A percentile compares a stretch with the other conserved stretches of the same genome.
These are phyloP conservation scores for Amoebophrya sp. DNA, from an alignment of 169 alveolate species.

Conservation along the genomic window DNA sequence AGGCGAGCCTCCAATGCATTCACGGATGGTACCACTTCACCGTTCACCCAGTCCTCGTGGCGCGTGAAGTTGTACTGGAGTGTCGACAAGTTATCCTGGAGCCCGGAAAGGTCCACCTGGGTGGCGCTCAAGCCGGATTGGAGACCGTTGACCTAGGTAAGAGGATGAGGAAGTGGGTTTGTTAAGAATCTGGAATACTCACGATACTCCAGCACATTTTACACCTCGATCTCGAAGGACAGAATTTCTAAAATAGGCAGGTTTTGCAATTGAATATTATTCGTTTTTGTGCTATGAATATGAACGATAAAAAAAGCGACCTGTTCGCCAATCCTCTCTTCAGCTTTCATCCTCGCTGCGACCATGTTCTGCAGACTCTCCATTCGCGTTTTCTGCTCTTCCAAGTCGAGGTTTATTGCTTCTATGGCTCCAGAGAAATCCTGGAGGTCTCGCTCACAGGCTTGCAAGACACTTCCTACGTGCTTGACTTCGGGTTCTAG, in stretches of 20 bases:
- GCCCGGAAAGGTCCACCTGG: not conserved
- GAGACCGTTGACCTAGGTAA: no score
- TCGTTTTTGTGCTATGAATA: no score
- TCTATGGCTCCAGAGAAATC: not conserved
- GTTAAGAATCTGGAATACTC: no score
- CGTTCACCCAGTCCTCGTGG: slow-evolving; percentile 24
- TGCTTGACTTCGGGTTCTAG: not conserved
- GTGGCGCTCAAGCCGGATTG: no score
- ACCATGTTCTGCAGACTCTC: not conserved
- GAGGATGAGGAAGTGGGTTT: no score
- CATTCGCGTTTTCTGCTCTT: not conserved
- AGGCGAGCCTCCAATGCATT: not conserved
- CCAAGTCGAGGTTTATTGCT: not conserved
- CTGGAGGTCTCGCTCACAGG: not conserved
- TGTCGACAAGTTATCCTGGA: not conserved
- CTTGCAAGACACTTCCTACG: not conserved
- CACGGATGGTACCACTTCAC: not conserved
- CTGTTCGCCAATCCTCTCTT: not conserved
- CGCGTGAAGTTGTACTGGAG: not conserved
- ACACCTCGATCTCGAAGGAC: no score
- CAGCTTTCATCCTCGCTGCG: not conserved
- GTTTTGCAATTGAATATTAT: no score
- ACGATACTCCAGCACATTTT: no score
- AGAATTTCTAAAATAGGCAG: no score
- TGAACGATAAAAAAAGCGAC: no score